Conservation (phyloP, 257 asterid genomes). For the Misopates orontium region DNA sequence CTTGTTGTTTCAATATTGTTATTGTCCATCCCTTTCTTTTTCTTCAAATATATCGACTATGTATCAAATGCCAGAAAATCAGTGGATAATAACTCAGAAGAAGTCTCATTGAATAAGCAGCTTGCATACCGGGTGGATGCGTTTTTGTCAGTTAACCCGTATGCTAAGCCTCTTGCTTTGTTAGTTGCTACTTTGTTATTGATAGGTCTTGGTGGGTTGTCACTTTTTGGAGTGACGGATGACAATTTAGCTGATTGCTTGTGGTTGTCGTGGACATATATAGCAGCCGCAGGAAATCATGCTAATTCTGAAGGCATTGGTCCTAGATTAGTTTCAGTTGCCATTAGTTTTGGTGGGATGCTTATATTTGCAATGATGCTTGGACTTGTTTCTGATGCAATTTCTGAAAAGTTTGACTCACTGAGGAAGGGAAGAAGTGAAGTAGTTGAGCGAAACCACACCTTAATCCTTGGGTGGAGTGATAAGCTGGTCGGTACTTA, state of each 20-base stretch:
- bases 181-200: slow-evolving; percentile 75
- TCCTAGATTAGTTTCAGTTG: slow-evolving; percentile 70
- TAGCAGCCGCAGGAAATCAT: slow-evolving; percentile 82
- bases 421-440: slow-evolving; percentile 92
- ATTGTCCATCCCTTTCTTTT: slow-evolving; percentile 60
- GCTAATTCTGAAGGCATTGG: slow-evolving; percentile 79
- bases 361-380: slow-evolving; percentile 98
- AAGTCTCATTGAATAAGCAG: slow-evolving; percentile 69
- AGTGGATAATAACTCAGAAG: slow-evolving; percentile 56
- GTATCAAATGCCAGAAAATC: slow-evolving; percentile 59
- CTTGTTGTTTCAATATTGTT: slow-evolving; percentile 51
- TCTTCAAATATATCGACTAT: slow-evolving; percentile 65
- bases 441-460: slow-evolving; percentile 86
- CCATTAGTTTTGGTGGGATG: slow-evolving; percentile 91
- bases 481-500: slow-evolving; percentile 70
- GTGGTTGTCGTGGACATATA: slow-evolving; percentile 89
- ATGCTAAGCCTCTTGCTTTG: slow-evolving; percentile 79
- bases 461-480: slow-evolving; percentile 94
- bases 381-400: slow-evolving; percentile 90
- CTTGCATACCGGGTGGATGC: slow-evolving; percentile 72
- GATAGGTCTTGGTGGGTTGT: slow-evolving; percentile 75
- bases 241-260: slow-evolving; percentile 73
- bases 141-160: slow-evolving; percentile 77
- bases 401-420: slow-evolving; percentile 91
- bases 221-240: slow-evolving; percentile 79